Conservation (phyloP, 805 yeast species). For the Pichia rugopelliculosa region DNA sequence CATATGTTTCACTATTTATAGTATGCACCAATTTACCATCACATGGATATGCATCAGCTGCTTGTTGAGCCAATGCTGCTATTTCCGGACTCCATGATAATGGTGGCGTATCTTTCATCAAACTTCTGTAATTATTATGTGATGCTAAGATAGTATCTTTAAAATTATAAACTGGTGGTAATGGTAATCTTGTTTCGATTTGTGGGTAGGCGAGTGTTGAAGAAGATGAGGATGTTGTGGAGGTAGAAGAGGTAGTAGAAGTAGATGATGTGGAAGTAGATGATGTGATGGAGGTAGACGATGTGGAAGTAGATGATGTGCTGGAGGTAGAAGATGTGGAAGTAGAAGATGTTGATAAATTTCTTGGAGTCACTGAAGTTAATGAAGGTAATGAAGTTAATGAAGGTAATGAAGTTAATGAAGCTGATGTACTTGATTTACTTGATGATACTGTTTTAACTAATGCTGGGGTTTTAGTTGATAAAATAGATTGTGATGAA, state of each 20-base stretch:
- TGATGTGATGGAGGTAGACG: constrained; percentile 11
- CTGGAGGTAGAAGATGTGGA: constrained; percentile 1
- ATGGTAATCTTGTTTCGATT: not conserved
- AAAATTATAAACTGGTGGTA: constrained; percentile 25
- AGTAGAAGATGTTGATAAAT: constrained; percentile 16
- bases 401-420: not conserved
- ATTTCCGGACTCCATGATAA: constrained; percentile 50
- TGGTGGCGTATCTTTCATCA: constrained; percentile 40
- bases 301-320: constrained; percentile 6
- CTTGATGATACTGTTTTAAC: too few relatives aligned
- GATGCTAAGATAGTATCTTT: constrained; percentile 42
- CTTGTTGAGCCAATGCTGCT: constrained; percentile 47
- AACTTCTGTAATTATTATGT: constrained; percentile 53
- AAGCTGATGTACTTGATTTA: too few relatives aligned
- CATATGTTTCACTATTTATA: constrained; percentile 39
- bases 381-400: not conserved
- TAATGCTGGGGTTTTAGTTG: too few relatives aligned
- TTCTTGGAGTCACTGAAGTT: not conserved
- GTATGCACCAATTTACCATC: constrained; percentile 55
- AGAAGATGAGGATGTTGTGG: constrained; percentile 20
- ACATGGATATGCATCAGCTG: constrained; percentile 51
- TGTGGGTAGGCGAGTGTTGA: constrained; percentile 9
- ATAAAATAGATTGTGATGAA: too few relatives aligned
- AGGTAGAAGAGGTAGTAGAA: constrained; percentile 6
- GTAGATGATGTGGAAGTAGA: constrained; percentile 7